Evolutionary conservation across 306 rosid species (phyloP).

Genomic region (Gastrolobium villosum): DNA sequence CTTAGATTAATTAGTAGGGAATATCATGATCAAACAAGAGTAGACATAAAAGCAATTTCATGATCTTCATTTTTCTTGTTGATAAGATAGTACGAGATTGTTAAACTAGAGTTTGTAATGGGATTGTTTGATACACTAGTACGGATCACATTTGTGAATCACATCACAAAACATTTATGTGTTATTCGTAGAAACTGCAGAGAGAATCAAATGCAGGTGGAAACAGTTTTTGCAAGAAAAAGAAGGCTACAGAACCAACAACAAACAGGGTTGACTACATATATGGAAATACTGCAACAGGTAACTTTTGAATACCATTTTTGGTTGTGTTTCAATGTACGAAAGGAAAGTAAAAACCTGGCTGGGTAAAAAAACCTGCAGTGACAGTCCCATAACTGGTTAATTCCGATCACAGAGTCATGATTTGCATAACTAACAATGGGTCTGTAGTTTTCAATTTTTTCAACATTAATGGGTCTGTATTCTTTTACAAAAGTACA

Average conservation of each 20-base stretch:
- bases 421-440: too few relatives aligned
- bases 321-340: not conserved
- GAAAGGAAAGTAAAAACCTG: too few relatives aligned
- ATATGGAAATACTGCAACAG: not conserved
- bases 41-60: too few relatives aligned
- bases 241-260: not conserved
- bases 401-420: too few relatives aligned
- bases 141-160: constrained; percentile 27
- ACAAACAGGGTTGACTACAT: not conserved
- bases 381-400: too few relatives aligned
- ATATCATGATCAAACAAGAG: too few relatives aligned
- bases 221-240: not conserved
- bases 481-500: too few relatives aligned
- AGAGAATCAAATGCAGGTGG: not conserved
- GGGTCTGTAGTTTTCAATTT: too few relatives aligned
- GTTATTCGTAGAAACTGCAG: not conserved
- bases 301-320: not conserved
- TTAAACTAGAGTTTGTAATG: not conserved
- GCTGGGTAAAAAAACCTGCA: not conserved
- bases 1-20: too few relatives aligned
- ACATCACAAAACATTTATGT: not conserved
- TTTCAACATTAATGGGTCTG: too few relatives aligned
- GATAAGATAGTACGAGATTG: not conserved
- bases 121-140: constrained; percentile 33
- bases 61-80: too few relatives aligned